Base-by-base conservation (phyloP, 352 stramenopile species). In the Thalassiosira pacifica region DNA sequence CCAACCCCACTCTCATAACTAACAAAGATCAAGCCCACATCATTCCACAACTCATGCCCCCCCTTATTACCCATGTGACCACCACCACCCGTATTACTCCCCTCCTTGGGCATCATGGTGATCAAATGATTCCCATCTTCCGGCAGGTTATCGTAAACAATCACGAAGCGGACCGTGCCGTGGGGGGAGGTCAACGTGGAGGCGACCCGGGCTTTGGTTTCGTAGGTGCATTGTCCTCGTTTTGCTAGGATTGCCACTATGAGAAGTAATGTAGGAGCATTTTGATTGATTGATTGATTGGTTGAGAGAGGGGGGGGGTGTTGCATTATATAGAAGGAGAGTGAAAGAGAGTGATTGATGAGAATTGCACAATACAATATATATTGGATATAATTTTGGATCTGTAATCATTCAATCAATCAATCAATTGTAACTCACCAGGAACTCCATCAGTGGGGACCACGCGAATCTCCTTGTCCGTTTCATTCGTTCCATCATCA, bases 201-300 rank as follows among this genome's bases (percentile, higher is more conserved):
- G 5, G 90, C 90, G 6, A 93, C 66, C 2, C 53, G 45, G 1
- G 88, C 87, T 75, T 95, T 94, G 82, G 89, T 88, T 78, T 92
- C 71, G 27, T 90, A 90, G 18, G 68, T 88, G 76, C 91, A 95
- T 74, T 88, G 76, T 40, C 90, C 90, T 45, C 69, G 29, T 68
- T 88, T 87, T 31, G 77, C 90, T 5, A 94, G 68, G 8, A 95
- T 53, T 27, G 90, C 91, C 0, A 95, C 86, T 89, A 48, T 57
- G n/a, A n/a, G n/a, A n/a, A n/a, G n/a, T n/a, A n/a, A n/a, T n/a
- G n/a, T n/a, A n/a, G n/a, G n/a, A n/a, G n/a, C n/a, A n/a, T n/a
- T n/a, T n/a, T n/a, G n/a, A n/a, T n/a, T n/a, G n/a, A n/a, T n/a
- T 68, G 40, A 48, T 68, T 42, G 59, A 22, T 31, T 42, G 4